Evolutionary conservation across 2,329 filamentous ascomycete genomes (phyloP).

Genomic region (Thielaviopsis ethacetica): DNA sequence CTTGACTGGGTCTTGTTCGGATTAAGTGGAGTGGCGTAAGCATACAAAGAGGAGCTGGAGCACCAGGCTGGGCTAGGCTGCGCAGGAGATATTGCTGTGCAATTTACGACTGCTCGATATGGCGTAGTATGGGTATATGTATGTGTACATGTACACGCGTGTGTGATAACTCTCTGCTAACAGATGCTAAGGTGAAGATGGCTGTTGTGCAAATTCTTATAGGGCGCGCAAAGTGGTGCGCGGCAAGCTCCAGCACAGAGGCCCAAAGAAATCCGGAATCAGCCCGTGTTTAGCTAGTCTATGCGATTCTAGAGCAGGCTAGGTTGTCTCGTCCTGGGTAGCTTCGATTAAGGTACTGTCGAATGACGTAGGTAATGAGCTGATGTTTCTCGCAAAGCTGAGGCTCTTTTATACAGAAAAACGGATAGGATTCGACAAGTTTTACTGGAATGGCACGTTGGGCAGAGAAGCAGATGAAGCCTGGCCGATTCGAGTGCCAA

Average conservation of each 20-base stretch:
- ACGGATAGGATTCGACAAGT: background rate
- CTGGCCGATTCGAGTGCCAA: too few species aligned
- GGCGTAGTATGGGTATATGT: background rate
- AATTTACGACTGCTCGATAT: background rate
- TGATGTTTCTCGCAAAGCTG: background rate
- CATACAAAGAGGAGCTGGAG: background rate
- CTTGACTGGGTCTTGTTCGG: background rate
- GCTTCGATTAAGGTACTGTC: background rate
- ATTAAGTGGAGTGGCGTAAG: background rate
- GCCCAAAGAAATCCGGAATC: too few species aligned
- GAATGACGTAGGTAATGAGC: background rate
- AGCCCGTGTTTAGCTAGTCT: background rate
- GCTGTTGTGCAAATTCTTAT: background rate
- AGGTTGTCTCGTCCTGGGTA: too few species aligned
- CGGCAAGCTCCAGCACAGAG: too few species aligned
- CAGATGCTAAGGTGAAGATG: background rate
- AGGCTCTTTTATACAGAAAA: background rate
- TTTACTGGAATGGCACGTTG: background rate
- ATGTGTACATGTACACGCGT: background rate
- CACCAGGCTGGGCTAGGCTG: background rate
- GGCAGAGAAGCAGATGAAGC: background rate
- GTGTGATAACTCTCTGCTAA: background rate
- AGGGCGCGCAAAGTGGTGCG: background rate
- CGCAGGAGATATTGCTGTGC: background rate
- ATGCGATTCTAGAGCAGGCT: background rate